Evolutionary conservation across 768 basidiomycete genomes (phyloP), one percentile per base, ranked within the genome.

Genomic region (Tulasnella sp.): DNA sequence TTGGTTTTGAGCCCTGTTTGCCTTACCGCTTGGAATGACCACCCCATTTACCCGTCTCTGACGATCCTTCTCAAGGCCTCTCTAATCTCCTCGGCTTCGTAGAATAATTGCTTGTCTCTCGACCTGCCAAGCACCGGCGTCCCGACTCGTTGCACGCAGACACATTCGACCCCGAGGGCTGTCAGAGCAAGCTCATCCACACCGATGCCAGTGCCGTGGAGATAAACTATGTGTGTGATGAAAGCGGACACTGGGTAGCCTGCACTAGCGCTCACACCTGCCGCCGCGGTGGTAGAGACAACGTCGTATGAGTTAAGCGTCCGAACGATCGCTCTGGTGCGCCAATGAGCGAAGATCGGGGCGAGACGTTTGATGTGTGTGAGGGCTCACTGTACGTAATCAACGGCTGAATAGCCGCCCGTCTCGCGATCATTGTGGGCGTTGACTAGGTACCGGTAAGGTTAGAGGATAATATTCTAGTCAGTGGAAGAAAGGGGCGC

Each of bases 401-500:
- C 87, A 2, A 79, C 75, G 0, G 90, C 92, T 4, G 78, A 80
- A 68, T 93, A 94, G 5, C 82, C 85, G 25, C 82, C 79, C 0
- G 92, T 96, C 71, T 97, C 93, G 57, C 92, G 77, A 67, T 97
- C 93, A 65, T 94, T 96, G 63, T 76, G 78, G 11, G 80, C 75
- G 68, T 96, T 97, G 59, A 97, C 92, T 94, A 4, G 10, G 10
- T 29, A 41, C 44, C 8, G 15, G 17, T 34, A 21, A 38, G 29
- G 46, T 30, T 15, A 44, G 60, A 17, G 41, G 31, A 54, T 49
- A 38, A 22, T n/a, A 60, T 49, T 61, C n/a, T 66, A 12, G 45
- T 45, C 22, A 60, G 11, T 12, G 24, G 38, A 49, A 19, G 19
- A 51, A 3, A 4, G n/a, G 24, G 17, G 2, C 8, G 34, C 15